Evolutionary conservation across 345 rosid genomes (phyloP), one percentile per base, ranked within the genome.

Genomic region (Geranium brycei): DNA sequence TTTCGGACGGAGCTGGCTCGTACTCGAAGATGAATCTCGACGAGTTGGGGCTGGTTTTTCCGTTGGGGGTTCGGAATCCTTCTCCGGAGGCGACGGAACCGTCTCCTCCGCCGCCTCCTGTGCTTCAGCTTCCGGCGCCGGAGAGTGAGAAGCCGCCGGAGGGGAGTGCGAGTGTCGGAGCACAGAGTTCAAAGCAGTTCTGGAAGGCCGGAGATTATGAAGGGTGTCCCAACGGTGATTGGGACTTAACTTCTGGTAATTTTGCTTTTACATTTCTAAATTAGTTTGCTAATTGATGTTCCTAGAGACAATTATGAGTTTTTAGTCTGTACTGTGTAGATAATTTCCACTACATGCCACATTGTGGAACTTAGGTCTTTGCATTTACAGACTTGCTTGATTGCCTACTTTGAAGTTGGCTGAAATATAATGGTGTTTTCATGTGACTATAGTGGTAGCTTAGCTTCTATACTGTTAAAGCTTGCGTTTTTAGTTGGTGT

Each of bases 141-240:
- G 31, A 69, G 19, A 61, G 19, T 35, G 5, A 58, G 4, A 5
- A 16, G 1, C 7, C 5, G 57, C 8, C 10, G 7, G 66, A 32
- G 51, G 69, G 7, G 6, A 19, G 51, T 41, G 18, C 63, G 17
- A 66, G 71, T 59, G 58, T 63, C 58, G 19, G 35, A 63, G 58
- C 66, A 60, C 65, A 60, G 40, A 66, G 79, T 64, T 74, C 78
- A 51, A 87, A 77, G 76, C 95, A 87, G 82, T 91, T 91, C 38
- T 91, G 98, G 98, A 91, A 85, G 77, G 96, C 98, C 12, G 96
- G 92, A 31, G 98, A 91, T 32, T 89, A 81, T 40, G 91, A 82
- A 57, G 96, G 85, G 62, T 70, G 72, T 23, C 69, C 82, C 18
- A 70, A 68, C 11, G 72, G 71, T 63, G 76, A 65, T 67, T 82